Evolutionary conservation across 371 early-diverging fungal species (phyloP), one percentile per base, ranked within the genome.

Genomic region (Rhizomucor miehei): DNA sequence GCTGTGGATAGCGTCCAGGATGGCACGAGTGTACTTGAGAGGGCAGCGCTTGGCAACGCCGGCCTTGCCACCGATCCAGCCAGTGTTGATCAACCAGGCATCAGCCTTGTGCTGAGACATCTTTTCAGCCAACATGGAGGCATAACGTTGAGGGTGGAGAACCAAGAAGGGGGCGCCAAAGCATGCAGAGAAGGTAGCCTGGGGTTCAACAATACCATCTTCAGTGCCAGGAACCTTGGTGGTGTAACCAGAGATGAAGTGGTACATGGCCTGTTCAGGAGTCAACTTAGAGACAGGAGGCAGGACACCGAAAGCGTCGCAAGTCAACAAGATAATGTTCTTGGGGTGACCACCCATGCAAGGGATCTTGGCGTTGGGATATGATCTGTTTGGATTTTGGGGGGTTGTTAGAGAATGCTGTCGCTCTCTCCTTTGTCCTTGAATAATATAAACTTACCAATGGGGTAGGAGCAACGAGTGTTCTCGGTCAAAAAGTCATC

Each of bases 41-140:
- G 93, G 74, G 63, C 93, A 92, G 40, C 97, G 90, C 76, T 89
- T 85, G 54, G 93, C 96, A 17, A 77, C 72, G 53, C 92, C 93
- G 69, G 91, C 93, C 24, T 85, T 82, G 49, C 95, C 95, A 65
- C 96, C 95, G 68, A 80, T 89, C 96, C 97, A 97, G 49, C 97
- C 97, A 16, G 97, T 97, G 87, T 97, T 97, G 80, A 97, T 86
- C 62, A 97, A 73, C 95, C 95, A 97, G 21, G 89, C 96, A 69
- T 90, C 75, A 53, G 89, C 89, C 63, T 81, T 73, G 80, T 97
- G 92, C 54, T 89, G 51, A 55, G 82, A 65, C 85, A 97, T 93
- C 83, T 93, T 93, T 40, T 90, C 85, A 10, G 96, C 95, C 38
- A 96, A 80, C 95, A 96, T 96, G 65, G 85, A 82, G 20, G 97